A percentile compares a stretch with the other conserved stretches of the same genome.
phyloP scores from a whole-genome alignment of 225 moss, liverwort and hornwort genomes.

The Sphagnum contortum region DNA sequence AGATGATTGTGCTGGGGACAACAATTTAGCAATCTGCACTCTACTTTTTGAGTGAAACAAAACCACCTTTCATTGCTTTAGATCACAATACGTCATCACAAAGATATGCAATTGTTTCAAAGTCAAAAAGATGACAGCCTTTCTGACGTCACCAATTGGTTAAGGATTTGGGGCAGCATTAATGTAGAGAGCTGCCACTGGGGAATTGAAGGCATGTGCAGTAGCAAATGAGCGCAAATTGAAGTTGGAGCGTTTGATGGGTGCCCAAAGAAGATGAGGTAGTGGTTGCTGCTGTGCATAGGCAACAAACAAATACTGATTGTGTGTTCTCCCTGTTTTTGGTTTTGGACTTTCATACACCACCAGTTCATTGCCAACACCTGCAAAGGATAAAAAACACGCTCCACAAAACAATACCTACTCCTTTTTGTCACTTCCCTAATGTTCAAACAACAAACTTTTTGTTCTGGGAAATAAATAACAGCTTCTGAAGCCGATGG shows the following conservation, averaged over 20 bases:
- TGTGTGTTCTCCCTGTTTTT: constrained; percentile 1
- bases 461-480: neutral
- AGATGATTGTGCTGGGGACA: no score
- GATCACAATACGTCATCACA: no score
- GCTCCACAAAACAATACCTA: neutral
- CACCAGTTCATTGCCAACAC: constrained; percentile 5
- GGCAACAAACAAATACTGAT: constrained; percentile 6
- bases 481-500: neutral
- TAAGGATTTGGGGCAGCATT: neutral
- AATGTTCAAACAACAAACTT: neutral
- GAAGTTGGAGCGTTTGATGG: constrained; percentile 4
- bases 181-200: constrained; percentile 16
- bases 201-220: constrained; percentile 10
- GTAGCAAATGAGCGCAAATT: constrained; percentile 14
- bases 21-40: no score
- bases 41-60: no score
- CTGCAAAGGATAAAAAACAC: neutral
- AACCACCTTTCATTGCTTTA: no score
- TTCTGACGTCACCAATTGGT: no score
- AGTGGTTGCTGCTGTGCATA: constrained; percentile 10
- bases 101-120: no score
- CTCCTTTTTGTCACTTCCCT: neutral
- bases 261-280: neutral
- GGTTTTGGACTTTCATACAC: constrained; percentile 5
- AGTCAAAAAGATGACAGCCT: no score